Base-by-base conservation (phyloP, 73 alveolate species). In the Stentor coeruleus region DNA sequence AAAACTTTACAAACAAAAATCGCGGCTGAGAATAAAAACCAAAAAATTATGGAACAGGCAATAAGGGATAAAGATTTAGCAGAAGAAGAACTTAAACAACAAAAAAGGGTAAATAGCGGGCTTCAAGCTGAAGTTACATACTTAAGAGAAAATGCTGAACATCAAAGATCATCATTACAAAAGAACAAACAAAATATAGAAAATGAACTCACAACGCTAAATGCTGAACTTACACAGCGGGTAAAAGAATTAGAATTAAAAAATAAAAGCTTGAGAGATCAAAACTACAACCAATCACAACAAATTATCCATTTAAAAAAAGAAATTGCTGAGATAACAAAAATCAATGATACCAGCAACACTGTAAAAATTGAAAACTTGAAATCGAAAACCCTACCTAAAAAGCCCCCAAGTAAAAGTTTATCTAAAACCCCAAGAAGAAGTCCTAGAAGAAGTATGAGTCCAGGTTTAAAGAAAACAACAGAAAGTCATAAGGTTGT, bases 201-300 rank as follows among this genome's bases (percentile, higher is more conserved):
- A 66, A 15, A 37, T 66, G 79, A 66, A 66, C 37, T 66, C 1
- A 66, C 79, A 20, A 33, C n/a, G 41, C 79, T 28, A 66, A 66
- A 66, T 2, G 49, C n/a, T 14, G 79, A 66, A 20, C 33, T 66
- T 66, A 14, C 39, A 0, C 79, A 66, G 33, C n/a, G 33, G 33
- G 33, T 66, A 20, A 66, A 31, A 66, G 79, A 66, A 2, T 40
- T 66, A 28, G 79, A 66, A 31, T 14, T 66, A 11, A 66, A 66
- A 2, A 20, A 20, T 11, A 66, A 31, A 33, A 26, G 42, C 42
- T 33, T 66, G 14, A 20, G 37, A 20, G 79, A 66, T 26, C 39
- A 28, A 11, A 66, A 66, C 37, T 11, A 66, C 33, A 66, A 66
- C 37, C 79, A 66, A 2, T 26, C 42, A 28, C 79, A 66, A 40